Conservation (phyloP, 768 basidiomycete genomes). For the Chlorophyllum brunneum region DNA sequence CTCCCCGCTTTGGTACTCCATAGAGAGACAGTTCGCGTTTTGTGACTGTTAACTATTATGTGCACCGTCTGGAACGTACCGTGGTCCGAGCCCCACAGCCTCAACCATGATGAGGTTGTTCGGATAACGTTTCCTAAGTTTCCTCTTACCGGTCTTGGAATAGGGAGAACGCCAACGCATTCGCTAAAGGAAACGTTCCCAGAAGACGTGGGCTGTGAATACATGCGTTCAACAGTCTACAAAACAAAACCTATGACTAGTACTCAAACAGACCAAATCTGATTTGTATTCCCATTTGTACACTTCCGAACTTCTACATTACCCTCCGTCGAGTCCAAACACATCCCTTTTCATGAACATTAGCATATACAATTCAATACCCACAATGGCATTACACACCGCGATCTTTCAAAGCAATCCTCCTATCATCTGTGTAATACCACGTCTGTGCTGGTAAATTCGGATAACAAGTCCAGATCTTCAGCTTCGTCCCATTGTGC, state of each 20-base stretch:
- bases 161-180: too few relatives aligned
- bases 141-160: not conserved
- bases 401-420: conserved; percentile 17
- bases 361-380: not conserved
- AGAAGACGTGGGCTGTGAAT: not conserved
- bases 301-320: conserved; percentile 17
- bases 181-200: not conserved
- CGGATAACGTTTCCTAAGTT: too few relatives aligned
- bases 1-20: too few relatives aligned
- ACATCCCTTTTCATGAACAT: not conserved
- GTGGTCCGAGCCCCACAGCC: too few relatives aligned
- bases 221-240: not conserved
- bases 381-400: conserved; percentile 13
- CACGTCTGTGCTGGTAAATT: conserved; percentile 21
- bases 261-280: conserved; percentile 15
- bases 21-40: too few relatives aligned
- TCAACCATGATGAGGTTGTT: too few relatives aligned
- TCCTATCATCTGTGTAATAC: conserved; percentile 24
- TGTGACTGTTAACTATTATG: too few relatives aligned
- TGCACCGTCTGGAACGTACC: too few relatives aligned
- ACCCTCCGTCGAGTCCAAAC: conserved; percentile 19
- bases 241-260: not conserved
- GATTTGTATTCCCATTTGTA: conserved; percentile 16
- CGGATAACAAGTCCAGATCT: conserved; percentile 22
- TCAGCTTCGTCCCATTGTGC: conserved; percentile 19